A percentile compares a stretch with the other conserved stretches of the same genome.
These are phyloP conservation scores for Curvularia hawaiiensis DNA, from an alignment of 2,329 filamentous ascomycete species.

Conservation along the genomic window DNA sequence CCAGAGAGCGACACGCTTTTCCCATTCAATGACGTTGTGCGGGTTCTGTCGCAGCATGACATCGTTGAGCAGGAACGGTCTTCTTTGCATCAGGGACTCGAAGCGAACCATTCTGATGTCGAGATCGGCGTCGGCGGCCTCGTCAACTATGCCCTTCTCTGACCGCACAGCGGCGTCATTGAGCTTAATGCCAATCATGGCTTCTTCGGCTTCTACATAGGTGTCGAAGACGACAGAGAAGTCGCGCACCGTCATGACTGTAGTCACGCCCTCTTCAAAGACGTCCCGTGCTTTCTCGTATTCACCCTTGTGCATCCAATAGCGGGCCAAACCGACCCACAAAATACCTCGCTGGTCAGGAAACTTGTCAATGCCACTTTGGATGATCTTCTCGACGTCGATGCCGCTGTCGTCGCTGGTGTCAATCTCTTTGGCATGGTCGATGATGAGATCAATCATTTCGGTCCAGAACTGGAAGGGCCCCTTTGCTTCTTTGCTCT, in stretches of 20 bases:
- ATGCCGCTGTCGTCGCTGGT: conserved; percentile 81
- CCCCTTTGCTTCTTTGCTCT: conserved; percentile 91
- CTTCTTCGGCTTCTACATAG: conserved; percentile 96
- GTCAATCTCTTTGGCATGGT: conserved; percentile 84
- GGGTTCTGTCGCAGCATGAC: conserved; percentile 94
- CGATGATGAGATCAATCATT: conserved; percentile 93
- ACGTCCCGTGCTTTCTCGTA: conserved; percentile 93
- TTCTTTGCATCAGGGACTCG: conserved; percentile 95
- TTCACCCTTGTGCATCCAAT: conserved; percentile 91
- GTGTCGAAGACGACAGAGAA: conserved; percentile 97
- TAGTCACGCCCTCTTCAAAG: conserved; percentile 95
- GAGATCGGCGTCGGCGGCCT: conserved; percentile 88
- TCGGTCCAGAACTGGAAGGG: conserved; percentile 98
- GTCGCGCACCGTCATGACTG: conserved; percentile 97
- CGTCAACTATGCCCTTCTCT: conserved; percentile 77
- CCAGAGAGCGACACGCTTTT: conserved; percentile 95
- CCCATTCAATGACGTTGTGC: conserved; percentile 95
- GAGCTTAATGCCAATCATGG: conserved; percentile 89
- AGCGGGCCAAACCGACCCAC: conserved; percentile 93
- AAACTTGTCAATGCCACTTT: conserved; percentile 89
- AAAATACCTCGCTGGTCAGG: conserved; percentile 92
- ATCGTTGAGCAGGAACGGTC: conserved; percentile 95
- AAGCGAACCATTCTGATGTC: conserved; percentile 98
- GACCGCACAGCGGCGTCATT: conserved; percentile 80
- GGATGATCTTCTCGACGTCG: conserved; percentile 88